phyloP scores from a whole-genome alignment of 2,329 filamentous ascomycete genomes.

The Polychaeton citri region DNA sequence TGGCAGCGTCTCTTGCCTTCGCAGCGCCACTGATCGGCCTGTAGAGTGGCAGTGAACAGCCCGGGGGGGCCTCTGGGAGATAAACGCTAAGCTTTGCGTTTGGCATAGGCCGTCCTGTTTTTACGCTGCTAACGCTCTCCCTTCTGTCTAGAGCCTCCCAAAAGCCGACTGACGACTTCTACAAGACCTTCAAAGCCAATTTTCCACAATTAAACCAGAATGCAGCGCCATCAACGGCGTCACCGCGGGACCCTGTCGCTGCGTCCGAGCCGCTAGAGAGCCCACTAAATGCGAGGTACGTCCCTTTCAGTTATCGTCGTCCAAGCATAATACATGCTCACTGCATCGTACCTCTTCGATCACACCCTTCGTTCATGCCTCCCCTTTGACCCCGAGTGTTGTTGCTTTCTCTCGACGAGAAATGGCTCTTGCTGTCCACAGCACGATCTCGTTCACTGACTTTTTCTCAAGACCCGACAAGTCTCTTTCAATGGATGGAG shows the following conservation, averaged over 20 bases:
- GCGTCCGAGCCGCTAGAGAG: conserved; percentile 8
- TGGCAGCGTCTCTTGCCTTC: too few relatives aligned
- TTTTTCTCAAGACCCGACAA: background rate
- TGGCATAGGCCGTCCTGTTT: too few relatives aligned
- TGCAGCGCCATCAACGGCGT: conserved; percentile 7
- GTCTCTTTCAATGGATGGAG: conserved; percentile 46
- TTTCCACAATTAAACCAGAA: conserved; percentile 57
- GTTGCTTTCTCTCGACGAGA: background rate
- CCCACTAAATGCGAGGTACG: conserved; percentile 16
- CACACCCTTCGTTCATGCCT: background rate
- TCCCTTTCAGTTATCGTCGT: too few relatives aligned
- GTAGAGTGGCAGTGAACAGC: too few relatives aligned
- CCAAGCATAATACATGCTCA: background rate
- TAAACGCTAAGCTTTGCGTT: too few relatives aligned
- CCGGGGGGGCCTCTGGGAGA: too few relatives aligned
- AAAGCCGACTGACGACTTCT: conserved; percentile 75
- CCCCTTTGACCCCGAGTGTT: background rate
- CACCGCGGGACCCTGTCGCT: conserved; percentile 1
- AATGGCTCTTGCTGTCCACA: background rate
- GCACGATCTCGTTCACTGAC: background rate
- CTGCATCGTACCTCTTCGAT: background rate
- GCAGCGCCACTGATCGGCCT: too few relatives aligned
- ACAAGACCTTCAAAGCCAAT: conserved; percentile 69
- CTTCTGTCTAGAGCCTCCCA: conserved; percentile 44
- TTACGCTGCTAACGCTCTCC: background rate